Evolutionary conservation across 2,329 filamentous ascomycete genomes (phyloP), one percentile per base, ranked within the genome.

Genomic region (Phyllosticta citribraziliensis): DNA sequence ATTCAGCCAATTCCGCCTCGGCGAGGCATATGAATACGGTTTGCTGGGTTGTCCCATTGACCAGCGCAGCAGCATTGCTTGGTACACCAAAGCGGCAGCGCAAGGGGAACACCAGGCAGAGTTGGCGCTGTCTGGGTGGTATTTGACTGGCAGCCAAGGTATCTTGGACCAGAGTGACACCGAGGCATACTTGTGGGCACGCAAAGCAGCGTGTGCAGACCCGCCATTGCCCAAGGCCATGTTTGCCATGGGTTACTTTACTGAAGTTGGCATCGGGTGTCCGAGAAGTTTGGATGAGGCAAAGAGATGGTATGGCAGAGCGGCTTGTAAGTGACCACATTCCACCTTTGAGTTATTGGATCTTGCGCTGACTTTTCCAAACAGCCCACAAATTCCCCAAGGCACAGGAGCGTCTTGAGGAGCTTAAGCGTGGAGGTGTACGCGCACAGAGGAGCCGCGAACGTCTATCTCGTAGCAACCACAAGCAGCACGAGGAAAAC

Each of bases 171-270:
- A 97, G 73, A 96, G 87, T 71, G 94, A 99, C 68, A 95, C 90
- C 0, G 94, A 99, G 73, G 94, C 94, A 0, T 99, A 97, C 72
- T 82, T 99, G 2, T 99, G 94, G 94, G 93, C 94, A 11, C 82
- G 93, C 22, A 97, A 97, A 75, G 93, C 94, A 1, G 94, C 94
- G 0, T 84, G 87, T 65, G 88, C 91, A 3, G 91, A 93, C 55
- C 77, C 77, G 12, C 78, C 78, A 2, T 76, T 97, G 47, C 86
- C 91, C 8, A 99, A 97, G 79, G 94, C 94, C 0, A 89, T 97
- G 76, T 97, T 97, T 75, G 94, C 93, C 0, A 96, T 99, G 88
- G 94, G 94, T 0, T 97, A 97, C 75, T 97, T 96, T 71, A 95
- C 90, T 0, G 94, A 99, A 75, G 87, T 94, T 56, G 94, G 94